Evolutionary conservation across 176 grass and related monocot genomes (phyloP), one percentile per base, ranked within the genome.

Genomic region (Oryza rufipogon): DNA sequence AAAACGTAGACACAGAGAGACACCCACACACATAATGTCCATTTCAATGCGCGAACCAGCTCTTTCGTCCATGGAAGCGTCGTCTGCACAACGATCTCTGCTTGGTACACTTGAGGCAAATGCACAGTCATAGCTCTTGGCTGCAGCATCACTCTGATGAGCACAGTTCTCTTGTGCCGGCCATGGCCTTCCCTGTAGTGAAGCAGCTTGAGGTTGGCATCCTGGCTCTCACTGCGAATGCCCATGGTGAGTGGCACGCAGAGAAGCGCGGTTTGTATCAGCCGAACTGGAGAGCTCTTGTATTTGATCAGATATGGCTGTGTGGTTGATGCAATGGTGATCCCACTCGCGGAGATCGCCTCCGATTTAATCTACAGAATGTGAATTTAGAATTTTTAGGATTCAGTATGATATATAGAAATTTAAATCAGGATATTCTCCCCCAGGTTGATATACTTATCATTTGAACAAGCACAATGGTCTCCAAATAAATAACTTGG

Each of bases 21-120:
- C 7, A 82, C 20, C 88, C 88, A 90, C 1, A 90, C 79, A 1
- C 34, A 86, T 9, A 86, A 9, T 78, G 88, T 90, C 84, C 88
- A 90, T 44, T 74, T 86, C 60, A 78, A 63, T 0, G 68, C 7
- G 10, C 61, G 84, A 1, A 41, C 26, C 13, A 90, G 20, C 7
- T 69, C 61, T 47, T 86, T 90, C 1, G 64, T 45, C 79, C 83
- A 90, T 11, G 74, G 79, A 58, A 86, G 88, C 7, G 60, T 12
- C 0, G 83, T 82, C 83, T 78, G 88, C 58, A 82, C 73, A 26
- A 81, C 7, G 4, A 86, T 19, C 58, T 86, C 88, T 17, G 83
- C 78, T 47, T 2, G 39, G 74, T 82, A 86, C 34, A 86, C 74
- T 60, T 90, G 88, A 1, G 83, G 88, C 56, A 90, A 46, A 9